phyloP scores from a whole-genome alignment of 2,329 filamentous ascomycete species.

The Juglanconis sp. region DNA sequence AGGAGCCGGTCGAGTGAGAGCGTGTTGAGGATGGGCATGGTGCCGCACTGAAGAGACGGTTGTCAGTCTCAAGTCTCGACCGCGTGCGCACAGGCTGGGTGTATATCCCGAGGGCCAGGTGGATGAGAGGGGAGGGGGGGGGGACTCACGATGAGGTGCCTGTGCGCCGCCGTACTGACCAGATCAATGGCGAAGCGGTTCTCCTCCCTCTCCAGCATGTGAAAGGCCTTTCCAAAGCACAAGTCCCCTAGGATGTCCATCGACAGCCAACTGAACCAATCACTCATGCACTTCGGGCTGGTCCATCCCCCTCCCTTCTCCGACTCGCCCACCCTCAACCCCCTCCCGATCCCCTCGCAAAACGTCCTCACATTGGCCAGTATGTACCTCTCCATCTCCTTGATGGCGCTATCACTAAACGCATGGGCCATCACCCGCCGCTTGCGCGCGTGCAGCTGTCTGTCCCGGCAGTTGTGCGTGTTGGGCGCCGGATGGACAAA shows the following conservation, averaged over 20 bases:
- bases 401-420: constrained; percentile 64
- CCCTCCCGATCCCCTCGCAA: constrained; percentile 52
- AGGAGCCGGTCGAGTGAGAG: constrained; percentile 65
- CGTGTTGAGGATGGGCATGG: constrained; percentile 66
- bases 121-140: not conserved
- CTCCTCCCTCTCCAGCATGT: constrained; percentile 56
- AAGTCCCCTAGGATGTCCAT: constrained; percentile 62
- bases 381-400: constrained; percentile 66
- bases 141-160: constrained; percentile 61
- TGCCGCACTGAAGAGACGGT: constrained; percentile 57
- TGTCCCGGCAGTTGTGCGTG: constrained; percentile 70
- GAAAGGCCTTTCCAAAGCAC: constrained; percentile 60
- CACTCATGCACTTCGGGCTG: constrained; percentile 56
- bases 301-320: constrained; percentile 52
- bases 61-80: constrained; percentile 21
- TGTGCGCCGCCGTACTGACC: constrained; percentile 64
- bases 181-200: constrained; percentile 66
- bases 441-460: constrained; percentile 66
- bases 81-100: not conserved
- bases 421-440: constrained; percentile 68
- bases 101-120: too few species aligned
- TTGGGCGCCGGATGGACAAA: constrained; percentile 70
- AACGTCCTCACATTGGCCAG: constrained; percentile 65
- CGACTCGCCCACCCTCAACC: constrained; percentile 34
- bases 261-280: constrained; percentile 60